Conservation (phyloP, 305 asterid species). For the Solanum hybrid region DNA sequence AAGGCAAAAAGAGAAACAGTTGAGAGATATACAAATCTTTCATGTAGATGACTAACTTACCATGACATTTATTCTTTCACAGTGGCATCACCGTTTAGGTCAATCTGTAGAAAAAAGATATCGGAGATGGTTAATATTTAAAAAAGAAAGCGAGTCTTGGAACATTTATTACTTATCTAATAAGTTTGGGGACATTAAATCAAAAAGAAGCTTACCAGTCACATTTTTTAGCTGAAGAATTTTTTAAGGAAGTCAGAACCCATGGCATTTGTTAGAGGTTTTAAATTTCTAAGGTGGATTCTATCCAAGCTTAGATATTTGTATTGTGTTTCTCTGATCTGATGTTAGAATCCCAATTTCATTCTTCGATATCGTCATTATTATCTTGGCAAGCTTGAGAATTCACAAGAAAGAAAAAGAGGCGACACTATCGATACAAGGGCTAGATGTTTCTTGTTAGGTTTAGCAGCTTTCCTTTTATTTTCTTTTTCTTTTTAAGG, state of each 20-base stretch:
- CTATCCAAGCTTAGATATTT: neutral
- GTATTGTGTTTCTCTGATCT: neutral
- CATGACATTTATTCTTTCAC: neutral
- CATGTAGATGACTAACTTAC: neutral
- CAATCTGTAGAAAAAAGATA: neutral
- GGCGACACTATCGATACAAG: neutral
- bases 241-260: neutral
- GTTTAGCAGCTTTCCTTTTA: neutral
- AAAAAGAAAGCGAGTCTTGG: neutral
- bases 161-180: neutral
- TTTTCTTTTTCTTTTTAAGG: neutral
- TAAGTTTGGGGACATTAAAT: neutral
- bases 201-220: neutral
- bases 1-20: neutral
- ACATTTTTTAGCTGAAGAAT: neutral
- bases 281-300: neutral
- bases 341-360: neutral
- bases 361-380: neutral
- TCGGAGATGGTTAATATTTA: neutral
- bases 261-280: neutral
- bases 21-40: neutral
- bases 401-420: neutral
- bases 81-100: neutral
- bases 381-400: neutral
- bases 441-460: neutral